Conservation (phyloP, 257 asterid species). For the Lycium ferocissimum region DNA sequence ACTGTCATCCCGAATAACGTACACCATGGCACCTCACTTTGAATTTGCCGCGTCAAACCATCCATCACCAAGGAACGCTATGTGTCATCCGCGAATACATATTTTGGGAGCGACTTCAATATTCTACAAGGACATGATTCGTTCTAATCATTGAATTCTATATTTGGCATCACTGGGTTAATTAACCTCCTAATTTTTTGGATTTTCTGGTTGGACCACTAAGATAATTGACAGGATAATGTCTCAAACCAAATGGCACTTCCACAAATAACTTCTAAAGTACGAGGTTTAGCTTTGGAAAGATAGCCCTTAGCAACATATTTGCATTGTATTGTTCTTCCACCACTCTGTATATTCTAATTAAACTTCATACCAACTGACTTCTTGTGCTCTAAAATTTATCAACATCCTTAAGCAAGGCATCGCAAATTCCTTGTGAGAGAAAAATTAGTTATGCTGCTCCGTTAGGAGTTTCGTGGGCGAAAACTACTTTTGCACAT, state of each 20-base stretch:
- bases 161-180: neutral
- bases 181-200: neutral
- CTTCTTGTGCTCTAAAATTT: neutral
- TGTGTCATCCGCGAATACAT: neutral
- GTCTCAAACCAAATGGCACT: neutral
- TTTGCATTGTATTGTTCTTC: neutral
- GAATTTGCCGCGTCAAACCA: no score
- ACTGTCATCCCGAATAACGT: no score
- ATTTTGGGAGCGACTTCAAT: neutral
- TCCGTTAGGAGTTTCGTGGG: neutral
- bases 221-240: neutral
- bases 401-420: neutral
- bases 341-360: neutral
- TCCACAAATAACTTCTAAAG: neutral
- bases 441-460: neutral
- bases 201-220: neutral
- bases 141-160: neutral
- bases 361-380: neutral
- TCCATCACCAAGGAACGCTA: no score
- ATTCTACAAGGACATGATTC: neutral
- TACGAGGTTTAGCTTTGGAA: neutral
- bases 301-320: conserved; percentile 1
- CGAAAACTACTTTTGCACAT: neutral
- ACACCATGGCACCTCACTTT: no score
- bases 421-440: neutral